A percentile compares a stretch with the other conserved stretches of the same genome.
phyloP scores from a whole-genome alignment of 306 rosid species.

The Inga oerstediana region DNA sequence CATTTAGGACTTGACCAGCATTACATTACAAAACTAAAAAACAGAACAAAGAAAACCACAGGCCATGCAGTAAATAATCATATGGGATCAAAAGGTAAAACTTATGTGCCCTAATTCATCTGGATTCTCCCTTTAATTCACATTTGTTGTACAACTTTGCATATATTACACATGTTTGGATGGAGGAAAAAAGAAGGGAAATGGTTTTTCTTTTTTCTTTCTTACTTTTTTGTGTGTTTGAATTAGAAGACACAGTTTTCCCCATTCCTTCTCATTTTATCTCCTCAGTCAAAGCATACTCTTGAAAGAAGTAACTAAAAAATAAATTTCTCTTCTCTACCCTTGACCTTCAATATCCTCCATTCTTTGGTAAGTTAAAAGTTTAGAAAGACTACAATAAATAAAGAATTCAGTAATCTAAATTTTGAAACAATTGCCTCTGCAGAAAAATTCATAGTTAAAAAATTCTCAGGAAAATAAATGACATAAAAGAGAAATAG shows the following conservation, averaged over 20 bases:
- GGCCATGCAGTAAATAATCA: not conserved
- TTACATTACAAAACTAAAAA: not conserved
- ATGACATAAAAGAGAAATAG: not conserved
- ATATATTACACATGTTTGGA: not conserved
- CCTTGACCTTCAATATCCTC: not conserved
- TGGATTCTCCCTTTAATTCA: not conserved
- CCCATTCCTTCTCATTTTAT: not conserved
- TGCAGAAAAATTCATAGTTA: not conserved
- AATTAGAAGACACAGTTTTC: not conserved
- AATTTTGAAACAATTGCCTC: not conserved
- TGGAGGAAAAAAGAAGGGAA: not conserved
- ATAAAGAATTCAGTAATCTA: not conserved
- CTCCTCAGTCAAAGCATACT: not conserved
- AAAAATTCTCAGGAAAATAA: not conserved
- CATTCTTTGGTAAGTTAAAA: not conserved
- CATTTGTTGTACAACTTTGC: not conserved
- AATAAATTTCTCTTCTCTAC: not conserved
- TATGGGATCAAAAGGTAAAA: conserved; percentile 15
- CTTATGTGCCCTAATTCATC: not conserved
- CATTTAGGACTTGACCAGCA: not conserved
- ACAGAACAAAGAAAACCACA: not conserved
- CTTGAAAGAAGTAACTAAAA: not conserved
- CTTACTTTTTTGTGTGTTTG: not conserved
- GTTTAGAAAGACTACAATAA: not conserved
- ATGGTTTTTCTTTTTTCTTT: not conserved